Base-by-base conservation (phyloP, 2,329 filamentous ascomycete genomes). In the Aspergillus sp. region DNA sequence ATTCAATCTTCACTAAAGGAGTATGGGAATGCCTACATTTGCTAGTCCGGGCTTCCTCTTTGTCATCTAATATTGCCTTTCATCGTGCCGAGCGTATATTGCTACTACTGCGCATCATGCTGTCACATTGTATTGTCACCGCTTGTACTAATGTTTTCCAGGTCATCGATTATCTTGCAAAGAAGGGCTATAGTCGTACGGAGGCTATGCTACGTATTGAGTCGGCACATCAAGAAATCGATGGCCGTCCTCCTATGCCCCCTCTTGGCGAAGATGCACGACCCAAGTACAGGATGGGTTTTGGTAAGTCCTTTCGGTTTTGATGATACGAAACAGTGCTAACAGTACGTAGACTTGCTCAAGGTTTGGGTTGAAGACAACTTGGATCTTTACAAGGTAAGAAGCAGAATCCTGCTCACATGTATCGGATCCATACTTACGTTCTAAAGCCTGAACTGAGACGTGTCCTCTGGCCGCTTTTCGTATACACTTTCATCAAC, bases 111-210 rank as follows among this genome's bases (percentile, higher is more conserved):
- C 36, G 5, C 19, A 21, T 8, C 21, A 43, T 45, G 32, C 13
- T 23, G 9, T 30, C 39, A 55, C 2, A 1, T 15, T 6, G 9
- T 7, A 15, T 7, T 7, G 5, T 12, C 15, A 47, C 1, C n/a
- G 10, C 25, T 5, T 13, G 15, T 57, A 15, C 23, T 57, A 36
- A 55, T 6, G 3, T 28, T 32, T 48, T 38, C 38, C 70, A 90
- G 88, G 89, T 99, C 3, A 93, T 97, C 8, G 95, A 99, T 69
- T 99, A 99, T 75, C 83, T 99, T 1, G 87, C 92, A 2, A 99
- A 99, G 76, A 93, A 97, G 67, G 95, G 95, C 0, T 99, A 97
- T 77, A 92, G 89, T 57, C 86, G 90, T 23, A 98, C 95, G 0
- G 95, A 99, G 76, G 91, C 94, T 19, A 91, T 95, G 74, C 91